Evolutionary conservation across 1,139 yeast species (phyloP).

Genomic region (Candida sp.): DNA sequence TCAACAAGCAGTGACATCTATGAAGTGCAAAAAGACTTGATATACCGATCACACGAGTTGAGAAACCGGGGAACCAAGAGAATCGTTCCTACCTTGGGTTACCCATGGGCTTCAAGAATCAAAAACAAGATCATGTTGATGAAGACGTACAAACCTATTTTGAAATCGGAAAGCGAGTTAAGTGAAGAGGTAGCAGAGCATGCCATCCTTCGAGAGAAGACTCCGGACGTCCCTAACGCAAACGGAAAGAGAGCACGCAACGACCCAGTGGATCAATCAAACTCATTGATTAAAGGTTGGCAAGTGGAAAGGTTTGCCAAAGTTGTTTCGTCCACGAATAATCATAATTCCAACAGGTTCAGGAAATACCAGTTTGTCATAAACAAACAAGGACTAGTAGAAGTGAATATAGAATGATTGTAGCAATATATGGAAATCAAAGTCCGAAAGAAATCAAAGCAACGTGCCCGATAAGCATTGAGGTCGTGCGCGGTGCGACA

Average conservation of each 20-base stretch:
- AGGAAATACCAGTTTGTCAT: conserved; percentile 20
- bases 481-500: not conserved
- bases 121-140: conserved; percentile 33
- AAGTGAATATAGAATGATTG: conserved; percentile 5
- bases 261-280: not conserved
- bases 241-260: conserved; percentile 3
- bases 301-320: conserved; percentile 29
- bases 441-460: no score
- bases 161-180: conserved; percentile 10
- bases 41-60: conserved; percentile 18
- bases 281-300: conserved; percentile 27
- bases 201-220: not conserved
- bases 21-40: conserved; percentile 15
- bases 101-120: conserved; percentile 42
- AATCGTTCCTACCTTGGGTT: conserved; percentile 44
- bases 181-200: not conserved
- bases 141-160: conserved; percentile 36
- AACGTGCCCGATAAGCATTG: no score
- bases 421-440: no score
- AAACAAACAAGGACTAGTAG: conserved; percentile 17
- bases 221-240: not conserved
- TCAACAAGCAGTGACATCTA: conserved; percentile 6
- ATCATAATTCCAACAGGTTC: conserved; percentile 11
- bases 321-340: conserved; percentile 24
- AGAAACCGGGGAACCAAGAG: conserved; percentile 22